phyloP scores from a whole-genome alignment of 129 eudicot genomes.

The Solidago caesia region DNA sequence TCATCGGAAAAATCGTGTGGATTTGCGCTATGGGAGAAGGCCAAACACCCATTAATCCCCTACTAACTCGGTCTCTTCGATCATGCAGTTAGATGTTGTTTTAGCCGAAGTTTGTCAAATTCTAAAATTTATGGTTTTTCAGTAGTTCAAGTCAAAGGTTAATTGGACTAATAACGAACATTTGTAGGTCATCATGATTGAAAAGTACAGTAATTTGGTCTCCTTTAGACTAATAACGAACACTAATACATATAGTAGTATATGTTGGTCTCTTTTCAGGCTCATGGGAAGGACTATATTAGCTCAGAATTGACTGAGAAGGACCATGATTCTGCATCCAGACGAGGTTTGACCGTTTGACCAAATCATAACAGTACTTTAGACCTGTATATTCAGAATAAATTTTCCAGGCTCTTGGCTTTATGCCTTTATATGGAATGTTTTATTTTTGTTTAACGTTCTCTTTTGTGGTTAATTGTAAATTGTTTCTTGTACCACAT shows the following conservation, averaged over 20 bases:
- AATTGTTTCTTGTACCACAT: background rate
- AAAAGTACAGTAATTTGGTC: no score
- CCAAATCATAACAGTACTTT: no score
- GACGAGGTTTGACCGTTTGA: slow-evolving; percentile 18
- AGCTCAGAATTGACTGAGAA: slow-evolving; percentile 27
- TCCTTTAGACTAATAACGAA: no score
- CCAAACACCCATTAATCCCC: no score
- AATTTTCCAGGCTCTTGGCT: background rate
- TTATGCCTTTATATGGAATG: background rate
- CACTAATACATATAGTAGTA: background rate
- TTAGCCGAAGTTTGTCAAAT: no score
- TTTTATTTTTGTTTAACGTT: background rate
- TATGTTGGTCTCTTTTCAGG: slow-evolving; percentile 33
- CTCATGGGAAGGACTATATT: slow-evolving; percentile 42
- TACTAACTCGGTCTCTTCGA: no score
- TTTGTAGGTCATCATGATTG: no score
- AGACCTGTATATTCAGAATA: background rate
- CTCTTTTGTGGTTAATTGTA: background rate
- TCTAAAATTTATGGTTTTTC: background rate
- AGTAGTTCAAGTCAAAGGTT: background rate
- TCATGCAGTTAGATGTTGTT: no score
- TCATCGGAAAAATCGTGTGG: no score
- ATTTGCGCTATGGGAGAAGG: no score
- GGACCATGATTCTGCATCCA: slow-evolving; percentile 42
- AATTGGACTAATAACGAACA: background rate